phyloP scores from a whole-genome alignment of 306 rosid species.

The Glycine soja region DNA sequence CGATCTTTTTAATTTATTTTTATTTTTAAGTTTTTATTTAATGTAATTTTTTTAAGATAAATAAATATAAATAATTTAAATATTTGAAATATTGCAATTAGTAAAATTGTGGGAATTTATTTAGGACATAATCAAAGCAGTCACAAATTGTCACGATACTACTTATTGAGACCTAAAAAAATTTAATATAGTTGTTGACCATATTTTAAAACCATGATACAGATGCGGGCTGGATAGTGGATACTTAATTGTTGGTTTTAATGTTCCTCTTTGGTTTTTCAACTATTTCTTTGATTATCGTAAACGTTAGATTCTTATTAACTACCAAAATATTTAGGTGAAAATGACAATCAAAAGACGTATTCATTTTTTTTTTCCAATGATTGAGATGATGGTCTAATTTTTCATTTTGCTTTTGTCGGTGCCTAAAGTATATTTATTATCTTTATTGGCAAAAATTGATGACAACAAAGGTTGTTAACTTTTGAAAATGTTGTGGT shows the following conservation, averaged over 20 bases:
- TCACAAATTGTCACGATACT: no score
- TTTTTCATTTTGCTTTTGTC: background rate
- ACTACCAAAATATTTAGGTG: background rate
- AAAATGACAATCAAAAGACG: background rate
- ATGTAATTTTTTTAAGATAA: no score
- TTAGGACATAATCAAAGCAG: no score
- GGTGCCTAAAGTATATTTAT: background rate
- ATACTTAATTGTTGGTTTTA: background rate
- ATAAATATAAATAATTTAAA: no score
- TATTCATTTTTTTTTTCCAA: background rate
- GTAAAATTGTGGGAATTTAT: no score
- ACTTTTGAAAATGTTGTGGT: conserved; percentile 15
- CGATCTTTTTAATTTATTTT: no score
- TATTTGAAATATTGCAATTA: no score
- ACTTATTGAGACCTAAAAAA: no score
- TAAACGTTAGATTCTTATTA: background rate
- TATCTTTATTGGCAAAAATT: background rate
- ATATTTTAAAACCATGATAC: background rate
- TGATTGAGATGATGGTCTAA: background rate
- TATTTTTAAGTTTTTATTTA: no score
- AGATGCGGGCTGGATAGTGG: background rate
- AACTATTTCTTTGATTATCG: background rate
- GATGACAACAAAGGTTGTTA: background rate
- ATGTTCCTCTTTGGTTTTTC: background rate
- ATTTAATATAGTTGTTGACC: background rate